These are phyloP conservation scores for Neofusicoccum sp. DNA, from an alignment of 2,329 filamentous ascomycete genomes.

Conservation along the genomic window DNA sequence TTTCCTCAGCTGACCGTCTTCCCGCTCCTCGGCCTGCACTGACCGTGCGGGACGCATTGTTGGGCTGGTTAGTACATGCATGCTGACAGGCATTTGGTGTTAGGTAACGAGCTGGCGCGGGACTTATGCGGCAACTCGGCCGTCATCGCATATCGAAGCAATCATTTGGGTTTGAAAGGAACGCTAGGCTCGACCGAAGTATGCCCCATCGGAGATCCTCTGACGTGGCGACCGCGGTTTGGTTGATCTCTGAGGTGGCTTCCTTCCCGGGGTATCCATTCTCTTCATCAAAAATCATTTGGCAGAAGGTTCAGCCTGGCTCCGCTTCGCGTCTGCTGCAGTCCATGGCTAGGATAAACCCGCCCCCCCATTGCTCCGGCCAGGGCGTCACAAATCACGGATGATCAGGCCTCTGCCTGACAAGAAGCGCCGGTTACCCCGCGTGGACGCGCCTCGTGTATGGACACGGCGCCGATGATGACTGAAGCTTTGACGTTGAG, in stretches of 20 bases:
- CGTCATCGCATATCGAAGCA: conserved; percentile 45
- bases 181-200: conserved; percentile 49
- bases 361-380: conserved; percentile 25
- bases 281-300: conserved; percentile 31
- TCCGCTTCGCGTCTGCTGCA: conserved; percentile 28
- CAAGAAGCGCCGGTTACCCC: conserved; percentile 36
- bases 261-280: conserved; percentile 37
- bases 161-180: conserved; percentile 41
- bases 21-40: conserved; percentile 38
- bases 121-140: conserved; percentile 43
- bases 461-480: conserved; percentile 25
- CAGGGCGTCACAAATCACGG: conserved; percentile 19
- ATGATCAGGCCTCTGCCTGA: conserved; percentile 29
- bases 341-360: conserved; percentile 31
- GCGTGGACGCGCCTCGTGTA: conserved; percentile 24
- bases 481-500: conserved; percentile 25
- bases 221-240: conserved; percentile 51
- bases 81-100: conserved; percentile 41
- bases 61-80: conserved; percentile 41
- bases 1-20: conserved; percentile 40
- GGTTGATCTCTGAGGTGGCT: conserved; percentile 40
- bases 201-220: conserved; percentile 51
- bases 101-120: conserved; percentile 43
- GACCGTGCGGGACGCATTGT: conserved; percentile 41
- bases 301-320: conserved; percentile 27